Percentiles rank a stretch among this genome's conserved stretches.
phyloP scores from a whole-genome alignment of 176 grass and related monocot genomes.

The Oryza australiensis region DNA sequence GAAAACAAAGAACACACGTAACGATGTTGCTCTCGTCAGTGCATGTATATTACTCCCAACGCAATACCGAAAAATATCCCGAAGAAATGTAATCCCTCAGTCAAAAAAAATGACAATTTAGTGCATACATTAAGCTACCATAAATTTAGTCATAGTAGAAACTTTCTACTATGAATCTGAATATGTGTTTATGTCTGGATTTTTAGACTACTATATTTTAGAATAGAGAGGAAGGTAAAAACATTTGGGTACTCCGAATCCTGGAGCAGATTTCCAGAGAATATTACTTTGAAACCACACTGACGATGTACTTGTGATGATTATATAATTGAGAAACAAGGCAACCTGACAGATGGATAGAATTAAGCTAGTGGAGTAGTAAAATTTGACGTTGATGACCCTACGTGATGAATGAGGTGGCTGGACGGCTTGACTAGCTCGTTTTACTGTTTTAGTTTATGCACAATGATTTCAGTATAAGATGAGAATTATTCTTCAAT shows the following conservation, averaged over 20 bases:
- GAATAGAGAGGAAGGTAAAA: too few relatives aligned
- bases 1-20: background rate
- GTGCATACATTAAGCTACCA: too few relatives aligned
- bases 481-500: too few relatives aligned
- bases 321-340: background rate
- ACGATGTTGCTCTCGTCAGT: background rate
- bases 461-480: too few relatives aligned
- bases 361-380: background rate
- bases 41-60: background rate
- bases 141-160: too few relatives aligned
- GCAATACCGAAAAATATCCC: background rate
- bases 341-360: background rate
- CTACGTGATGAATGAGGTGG: background rate
- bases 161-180: too few relatives aligned
- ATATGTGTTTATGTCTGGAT: too few relatives aligned
- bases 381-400: background rate
- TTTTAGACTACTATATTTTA: too few relatives aligned
- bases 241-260: background rate
- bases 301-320: background rate
- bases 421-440: background rate
- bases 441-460: too few relatives aligned
- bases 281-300: background rate
- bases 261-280: background rate
- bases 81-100: too few relatives aligned
- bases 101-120: too few relatives aligned